phyloP scores from a whole-genome alignment of 164 flowering plant genomes.

The Magnolia sinica region DNA sequence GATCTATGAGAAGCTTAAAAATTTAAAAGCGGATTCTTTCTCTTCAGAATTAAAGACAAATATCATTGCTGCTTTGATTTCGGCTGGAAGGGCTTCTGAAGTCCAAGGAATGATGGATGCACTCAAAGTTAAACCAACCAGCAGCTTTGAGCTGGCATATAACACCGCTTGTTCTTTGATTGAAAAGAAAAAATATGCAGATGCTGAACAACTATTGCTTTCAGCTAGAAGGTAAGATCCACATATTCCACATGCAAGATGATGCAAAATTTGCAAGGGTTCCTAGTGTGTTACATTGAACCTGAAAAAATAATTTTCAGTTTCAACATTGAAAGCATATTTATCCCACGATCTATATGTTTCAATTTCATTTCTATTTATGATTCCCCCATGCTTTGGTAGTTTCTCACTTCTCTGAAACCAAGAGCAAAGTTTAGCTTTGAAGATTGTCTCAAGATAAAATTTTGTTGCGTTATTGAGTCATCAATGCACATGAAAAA shows the following conservation, averaged over 20 bases:
- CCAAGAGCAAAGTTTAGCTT: neutral
- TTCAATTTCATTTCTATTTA: neutral
- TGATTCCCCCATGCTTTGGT: neutral
- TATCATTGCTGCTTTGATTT: slow-evolving; percentile 65
- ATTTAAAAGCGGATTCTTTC: slow-evolving; percentile 56
- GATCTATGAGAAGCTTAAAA: slow-evolving; percentile 70
- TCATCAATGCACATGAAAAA: too few relatives aligned
- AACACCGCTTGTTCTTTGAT: slow-evolving; percentile 85
- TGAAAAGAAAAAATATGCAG: slow-evolving; percentile 53
- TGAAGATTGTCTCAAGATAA: neutral
- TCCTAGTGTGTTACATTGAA: neutral
- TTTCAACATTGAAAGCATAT: neutral
- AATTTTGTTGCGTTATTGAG: neutral
- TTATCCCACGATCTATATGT: neutral
- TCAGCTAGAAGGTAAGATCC: slow-evolving; percentile 65
- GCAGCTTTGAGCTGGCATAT: slow-evolving; percentile 94
- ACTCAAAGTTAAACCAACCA: slow-evolving; percentile 65
- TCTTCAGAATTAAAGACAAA: slow-evolving; percentile 52
- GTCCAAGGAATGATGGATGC: slow-evolving; percentile 64
- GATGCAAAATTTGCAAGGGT: neutral
- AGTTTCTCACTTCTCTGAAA: neutral
- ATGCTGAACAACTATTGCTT: slow-evolving; percentile 81
- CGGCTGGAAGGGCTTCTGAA: slow-evolving; percentile 82
- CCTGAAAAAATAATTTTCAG: neutral
- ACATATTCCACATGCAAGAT: neutral